A percentile compares a stretch with the other conserved stretches of the same genome.
Conservation (phyloP, 202 grass and related monocot species). For the Zizania palustris region DNA sequence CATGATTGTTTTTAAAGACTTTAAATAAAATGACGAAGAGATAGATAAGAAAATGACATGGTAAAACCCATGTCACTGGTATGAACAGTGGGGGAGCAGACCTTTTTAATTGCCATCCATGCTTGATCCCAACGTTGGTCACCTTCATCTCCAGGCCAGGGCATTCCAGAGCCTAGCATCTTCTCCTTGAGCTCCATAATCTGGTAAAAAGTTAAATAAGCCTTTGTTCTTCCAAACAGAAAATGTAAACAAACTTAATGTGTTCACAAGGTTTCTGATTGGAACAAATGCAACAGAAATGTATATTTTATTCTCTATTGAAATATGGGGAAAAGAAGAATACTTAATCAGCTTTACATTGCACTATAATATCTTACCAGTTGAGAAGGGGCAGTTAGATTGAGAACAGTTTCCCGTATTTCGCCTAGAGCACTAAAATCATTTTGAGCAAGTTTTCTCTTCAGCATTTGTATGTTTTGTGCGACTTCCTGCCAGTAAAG, state of each 20-base stretch:
- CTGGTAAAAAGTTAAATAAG: slow-evolving; percentile 57
- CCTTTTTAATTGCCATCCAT: slow-evolving; percentile 97
- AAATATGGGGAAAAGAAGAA: background rate
- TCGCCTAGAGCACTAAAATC: slow-evolving; percentile 75
- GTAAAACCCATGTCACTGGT: background rate
- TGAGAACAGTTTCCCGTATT: slow-evolving; percentile 73
- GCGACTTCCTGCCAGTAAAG: slow-evolving; percentile 68
- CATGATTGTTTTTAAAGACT: slow-evolving; percentile 21
- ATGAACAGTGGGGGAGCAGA: slow-evolving; percentile 35
- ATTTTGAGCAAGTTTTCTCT: slow-evolving; percentile 59
- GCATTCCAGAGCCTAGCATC: slow-evolving; percentile 85
- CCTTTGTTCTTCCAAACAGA: slow-evolving; percentile 1
- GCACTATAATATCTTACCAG: slow-evolving; percentile 56
- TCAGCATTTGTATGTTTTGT: slow-evolving; percentile 64
- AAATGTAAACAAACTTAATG: slow-evolving; percentile 10
- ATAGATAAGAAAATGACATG: background rate
- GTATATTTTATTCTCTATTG: background rate
- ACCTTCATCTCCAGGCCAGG: slow-evolving; percentile 97
- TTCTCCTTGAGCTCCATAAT: slow-evolving; percentile 82
- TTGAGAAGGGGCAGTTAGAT: slow-evolving; percentile 62
- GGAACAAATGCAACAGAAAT: slow-evolving; percentile 3
- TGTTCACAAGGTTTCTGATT: slow-evolving; percentile 17
- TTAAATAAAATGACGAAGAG: background rate
- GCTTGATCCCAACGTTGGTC: slow-evolving; percentile 83
- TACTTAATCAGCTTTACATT: slow-evolving; percentile 20